Evolutionary conservation across 2,329 filamentous ascomycete genomes (phyloP), one percentile per base, ranked within the genome.

Genomic region (Penicillium frequentans): DNA sequence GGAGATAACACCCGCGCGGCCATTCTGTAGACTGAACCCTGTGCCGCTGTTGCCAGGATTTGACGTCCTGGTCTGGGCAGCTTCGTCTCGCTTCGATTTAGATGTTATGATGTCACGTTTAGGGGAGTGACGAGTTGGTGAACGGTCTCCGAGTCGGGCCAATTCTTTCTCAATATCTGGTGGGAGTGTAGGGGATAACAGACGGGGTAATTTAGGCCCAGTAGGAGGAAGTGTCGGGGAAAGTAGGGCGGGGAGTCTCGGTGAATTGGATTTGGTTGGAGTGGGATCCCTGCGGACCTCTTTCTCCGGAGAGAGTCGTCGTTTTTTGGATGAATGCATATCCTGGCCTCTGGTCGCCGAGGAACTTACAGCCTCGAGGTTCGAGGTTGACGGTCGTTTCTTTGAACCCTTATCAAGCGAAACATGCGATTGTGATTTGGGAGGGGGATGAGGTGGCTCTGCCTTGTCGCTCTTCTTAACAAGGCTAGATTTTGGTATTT

Each of bases 111-210:
- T 58, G 55, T 68, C 56, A 43, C 59, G 55, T 57, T 64, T 70
- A 21, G 66, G 64, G 6, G 64, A 62, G 26, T 50, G 60, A 3
- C 64, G 60, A 49, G 58, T 35, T 6, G 64, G 52, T 21, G 73
- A 68, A 33, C 70, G 71, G 42, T 76, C 75, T 27, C 75, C 64
- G 35, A 78, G 73, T 56, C 77, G 69, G 8, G 73, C 76, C 26
- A 86, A 68, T 54, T 84, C 80, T 55, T 78, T 81, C 62, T 83
- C 80, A 45, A 86, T 78, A 52, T 80, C 81, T 2, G 81, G 75
- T 7, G 84, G 84, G 4, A 86, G 73, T 14, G 82, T 84, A 3
- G 84, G 83, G 5, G 84, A 86, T n/a, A 86, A 71, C 35, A 85
- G 75, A 10, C 77, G 75, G 11, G 84, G 84, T 19, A 85, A 69